phyloP scores from a whole-genome alignment of 2,329 filamentous ascomycete species.

The Huntiella moniliformis region DNA sequence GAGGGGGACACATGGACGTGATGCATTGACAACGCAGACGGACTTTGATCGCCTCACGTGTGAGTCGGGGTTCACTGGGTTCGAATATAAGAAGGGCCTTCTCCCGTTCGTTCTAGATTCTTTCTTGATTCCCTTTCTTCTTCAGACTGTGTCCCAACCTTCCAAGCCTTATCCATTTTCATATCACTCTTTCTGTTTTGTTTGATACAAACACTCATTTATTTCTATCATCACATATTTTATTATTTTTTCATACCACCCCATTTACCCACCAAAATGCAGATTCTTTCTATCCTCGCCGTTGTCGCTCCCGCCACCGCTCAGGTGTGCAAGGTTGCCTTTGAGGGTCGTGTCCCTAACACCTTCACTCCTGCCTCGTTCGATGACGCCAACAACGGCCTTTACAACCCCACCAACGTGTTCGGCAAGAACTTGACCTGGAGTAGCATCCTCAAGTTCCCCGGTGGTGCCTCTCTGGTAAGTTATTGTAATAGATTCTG shows the following conservation, averaged over 20 bases:
- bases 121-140: background rate
- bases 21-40: too few species aligned
- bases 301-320: constrained; percentile 9
- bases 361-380: constrained; percentile 22
- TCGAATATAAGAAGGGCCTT: too few species aligned
- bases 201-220: background rate
- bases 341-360: constrained; percentile 27
- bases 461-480: constrained; percentile 22
- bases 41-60: too few species aligned
- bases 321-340: constrained; percentile 15
- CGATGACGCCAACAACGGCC: constrained; percentile 21
- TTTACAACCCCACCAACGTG: constrained; percentile 33
- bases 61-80: too few species aligned
- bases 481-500: constrained; percentile 11
- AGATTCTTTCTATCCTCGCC: constrained; percentile 19
- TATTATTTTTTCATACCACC: constrained; percentile 4
- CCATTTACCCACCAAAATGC: constrained; percentile 11
- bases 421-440: constrained; percentile 33
- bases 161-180: background rate
- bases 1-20: too few species aligned
- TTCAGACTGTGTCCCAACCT: constrained; percentile 5
- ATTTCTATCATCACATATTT: constrained; percentile 5
- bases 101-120: background rate
- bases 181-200: background rate
- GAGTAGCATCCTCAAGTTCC: constrained; percentile 31